Evolutionary conservation across 257 asterid species (phyloP).

Genomic region (Agastache rugosa): DNA sequence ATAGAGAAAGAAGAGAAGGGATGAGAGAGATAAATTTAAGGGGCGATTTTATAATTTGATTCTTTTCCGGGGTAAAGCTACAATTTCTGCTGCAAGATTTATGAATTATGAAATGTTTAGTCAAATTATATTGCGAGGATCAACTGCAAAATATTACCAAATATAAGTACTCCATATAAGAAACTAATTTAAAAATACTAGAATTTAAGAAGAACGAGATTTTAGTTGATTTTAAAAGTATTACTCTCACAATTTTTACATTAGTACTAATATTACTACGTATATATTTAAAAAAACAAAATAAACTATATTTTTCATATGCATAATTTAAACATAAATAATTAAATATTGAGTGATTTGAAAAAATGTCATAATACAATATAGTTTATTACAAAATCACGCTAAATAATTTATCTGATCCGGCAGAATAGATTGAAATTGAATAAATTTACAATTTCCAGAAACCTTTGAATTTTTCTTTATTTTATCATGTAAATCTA

Average conservation of each 20-base stretch:
- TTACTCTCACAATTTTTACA: not conserved
- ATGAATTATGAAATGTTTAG: not conserved
- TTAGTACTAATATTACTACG: too few species aligned
- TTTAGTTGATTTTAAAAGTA: not conserved
- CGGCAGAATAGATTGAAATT: not conserved
- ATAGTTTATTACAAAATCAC: not conserved
- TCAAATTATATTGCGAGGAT: too few species aligned
- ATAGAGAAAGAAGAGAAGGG: constrained; percentile 17
- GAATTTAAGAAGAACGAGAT: too few species aligned
- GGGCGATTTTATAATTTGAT: constrained; percentile 29
- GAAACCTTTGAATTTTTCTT: not conserved
- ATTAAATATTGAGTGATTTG: not conserved
- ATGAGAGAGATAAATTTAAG: not conserved
- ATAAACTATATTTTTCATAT: not conserved
- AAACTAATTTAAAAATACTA: too few species aligned
- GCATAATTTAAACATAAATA: not conserved
- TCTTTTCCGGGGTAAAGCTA: constrained; percentile 13
- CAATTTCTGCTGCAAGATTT: not conserved
- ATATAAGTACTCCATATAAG: too few species aligned
- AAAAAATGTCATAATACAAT: not conserved
- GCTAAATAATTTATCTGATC: not conserved
- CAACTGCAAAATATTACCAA: too few species aligned
- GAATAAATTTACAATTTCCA: not conserved
- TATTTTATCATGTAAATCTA: not conserved
- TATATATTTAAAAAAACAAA: too few species aligned